Base-by-base conservation (phyloP, 495 filamentous ascomycete species). In the Friedmanniomyces simplex region DNA sequence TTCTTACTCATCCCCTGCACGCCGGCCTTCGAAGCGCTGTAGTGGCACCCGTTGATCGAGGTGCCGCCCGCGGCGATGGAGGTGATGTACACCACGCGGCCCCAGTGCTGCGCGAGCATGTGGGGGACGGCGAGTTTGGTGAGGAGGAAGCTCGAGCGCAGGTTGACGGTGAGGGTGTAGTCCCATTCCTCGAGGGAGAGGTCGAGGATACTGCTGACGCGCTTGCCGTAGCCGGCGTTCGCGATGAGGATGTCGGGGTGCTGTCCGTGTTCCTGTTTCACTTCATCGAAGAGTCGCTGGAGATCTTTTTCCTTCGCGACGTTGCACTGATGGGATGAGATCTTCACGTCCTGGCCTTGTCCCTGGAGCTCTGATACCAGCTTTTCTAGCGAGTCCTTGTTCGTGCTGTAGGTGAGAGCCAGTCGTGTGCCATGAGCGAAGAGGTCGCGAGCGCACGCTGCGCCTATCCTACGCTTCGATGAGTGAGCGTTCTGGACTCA, bases 1-100 rank as follows among this genome's bases (percentile, higher is more conserved):
- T 82, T 86, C 63, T 78, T 80, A 74, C 85, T 83, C 75, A 88
- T 76, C 1, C 78, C 80, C 2, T 77, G 80, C 51, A 88, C 63
- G 0, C 70, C 85, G 51, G 69, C 80, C 73, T 79, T 88, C 3
- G 80, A 82, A 10, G 84, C 82, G 24, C 82, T 80, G 61, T 86
- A 88, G 60, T 87, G 61, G 43, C 61, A 64, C 34, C 61, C 61
- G 66, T 87, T 86, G 36, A 86, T 80, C 1, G 82, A 82, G 4
- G 79, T 83, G 1, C 81, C 84, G 32, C 78, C 76, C 0, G 75
- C 83, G 7, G 85, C 82, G 55, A 88, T 83, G 36, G 80, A 84
- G 10, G 80, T 83, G 62, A 86, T 79, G 62, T 82, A 85, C 21
- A 86, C 70, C 50, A 87, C 82, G 5, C 84, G 73, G 4, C 85